phyloP scores from a whole-genome alignment of 2,329 filamentous ascomycete genomes.

The Talaromyces marneffei region DNA sequence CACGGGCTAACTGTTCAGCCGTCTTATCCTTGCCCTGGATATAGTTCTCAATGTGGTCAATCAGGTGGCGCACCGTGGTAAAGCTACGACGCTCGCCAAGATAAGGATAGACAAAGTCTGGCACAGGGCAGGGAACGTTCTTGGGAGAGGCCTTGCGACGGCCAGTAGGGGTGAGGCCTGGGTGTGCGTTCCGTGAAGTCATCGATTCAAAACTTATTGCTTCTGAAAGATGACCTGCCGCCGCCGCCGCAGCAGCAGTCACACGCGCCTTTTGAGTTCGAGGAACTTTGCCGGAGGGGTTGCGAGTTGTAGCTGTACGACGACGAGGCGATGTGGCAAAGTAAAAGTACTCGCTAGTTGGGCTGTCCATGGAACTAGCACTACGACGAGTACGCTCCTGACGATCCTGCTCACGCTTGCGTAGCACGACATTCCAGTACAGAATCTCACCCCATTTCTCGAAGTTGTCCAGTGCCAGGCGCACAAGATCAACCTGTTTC shows the following conservation, averaged over 20 bases:
- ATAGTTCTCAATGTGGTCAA: slow-evolving; percentile 21
- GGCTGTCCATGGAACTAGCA: neutral
- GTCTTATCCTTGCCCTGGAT: slow-evolving; percentile 17
- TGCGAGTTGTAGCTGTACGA: neutral
- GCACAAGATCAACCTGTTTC: slow-evolving; percentile 59
- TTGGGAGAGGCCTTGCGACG: slow-evolving; percentile 18
- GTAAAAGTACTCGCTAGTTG: neutral
- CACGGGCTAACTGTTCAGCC: neutral
- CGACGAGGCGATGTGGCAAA: neutral
- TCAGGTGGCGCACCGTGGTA: slow-evolving; percentile 21
- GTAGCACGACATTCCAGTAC: slow-evolving; percentile 57
- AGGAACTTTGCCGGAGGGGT: neutral
- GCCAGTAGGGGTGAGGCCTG: slow-evolving; percentile 1
- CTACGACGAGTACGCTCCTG: neutral
- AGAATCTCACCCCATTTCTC: slow-evolving; percentile 57
- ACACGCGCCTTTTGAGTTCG: neutral
- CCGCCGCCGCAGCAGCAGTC: neutral
- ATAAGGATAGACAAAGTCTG: slow-evolving; percentile 26
- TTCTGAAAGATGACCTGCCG: neutral
- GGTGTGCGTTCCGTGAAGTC: neutral
- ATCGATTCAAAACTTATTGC: neutral
- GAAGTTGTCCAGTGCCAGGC: slow-evolving; percentile 57
- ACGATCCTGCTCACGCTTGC: slow-evolving; percentile 52
- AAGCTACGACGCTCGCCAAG: slow-evolving; percentile 4
- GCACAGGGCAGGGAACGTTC: slow-evolving; percentile 28